Evolutionary conservation across 2,329 filamentous ascomycete species (phyloP).

Genomic region (Exophiala dermatitidis): DNA sequence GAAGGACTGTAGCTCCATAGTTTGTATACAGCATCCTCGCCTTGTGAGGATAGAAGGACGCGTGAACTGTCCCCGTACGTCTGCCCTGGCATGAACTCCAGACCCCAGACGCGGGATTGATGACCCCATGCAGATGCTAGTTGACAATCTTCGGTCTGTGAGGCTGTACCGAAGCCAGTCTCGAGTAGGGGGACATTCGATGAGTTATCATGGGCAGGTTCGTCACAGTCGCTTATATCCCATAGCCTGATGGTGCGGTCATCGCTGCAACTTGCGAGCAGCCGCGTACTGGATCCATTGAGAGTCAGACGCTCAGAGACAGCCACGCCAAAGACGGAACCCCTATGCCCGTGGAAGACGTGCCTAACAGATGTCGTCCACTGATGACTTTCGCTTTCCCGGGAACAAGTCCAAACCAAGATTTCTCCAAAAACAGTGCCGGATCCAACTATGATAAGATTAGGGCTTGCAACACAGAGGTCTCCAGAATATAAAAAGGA

Average conservation of each 20-base stretch:
- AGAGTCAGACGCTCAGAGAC: constrained; percentile 56
- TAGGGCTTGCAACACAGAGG: constrained; percentile 54
- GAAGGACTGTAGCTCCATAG: constrained; percentile 57
- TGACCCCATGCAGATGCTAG: constrained; percentile 74
- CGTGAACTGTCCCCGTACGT: constrained; percentile 22
- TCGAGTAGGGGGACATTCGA: constrained; percentile 36
- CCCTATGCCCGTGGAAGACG: constrained; percentile 67
- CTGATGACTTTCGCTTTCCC: constrained; percentile 12
- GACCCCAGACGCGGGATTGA: constrained; percentile 79
- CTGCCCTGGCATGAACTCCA: constrained; percentile 54
- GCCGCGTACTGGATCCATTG: constrained; percentile 40
- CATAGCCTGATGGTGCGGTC: constrained; percentile 84
- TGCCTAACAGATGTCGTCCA: constrained; percentile 43
- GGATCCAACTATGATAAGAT: constrained; percentile 66
- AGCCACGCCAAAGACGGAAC: constrained; percentile 83
- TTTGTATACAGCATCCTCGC: constrained; percentile 74
- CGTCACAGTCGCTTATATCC: constrained; percentile 61
- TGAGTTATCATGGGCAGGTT: constrained; percentile 20
- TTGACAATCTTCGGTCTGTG: constrained; percentile 28
- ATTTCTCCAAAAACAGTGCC: constrained; percentile 95
- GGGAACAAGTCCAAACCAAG: constrained; percentile 70
- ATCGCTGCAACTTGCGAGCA: constrained; percentile 91
- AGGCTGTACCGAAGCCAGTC: constrained; percentile 55
- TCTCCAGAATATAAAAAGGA: constrained; percentile 85
- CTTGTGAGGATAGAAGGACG: constrained; percentile 64